Evolutionary conservation across 2,329 filamentous ascomycete genomes (phyloP), one percentile per base, ranked within the genome.

Genomic region (Thelonectria discophora): DNA sequence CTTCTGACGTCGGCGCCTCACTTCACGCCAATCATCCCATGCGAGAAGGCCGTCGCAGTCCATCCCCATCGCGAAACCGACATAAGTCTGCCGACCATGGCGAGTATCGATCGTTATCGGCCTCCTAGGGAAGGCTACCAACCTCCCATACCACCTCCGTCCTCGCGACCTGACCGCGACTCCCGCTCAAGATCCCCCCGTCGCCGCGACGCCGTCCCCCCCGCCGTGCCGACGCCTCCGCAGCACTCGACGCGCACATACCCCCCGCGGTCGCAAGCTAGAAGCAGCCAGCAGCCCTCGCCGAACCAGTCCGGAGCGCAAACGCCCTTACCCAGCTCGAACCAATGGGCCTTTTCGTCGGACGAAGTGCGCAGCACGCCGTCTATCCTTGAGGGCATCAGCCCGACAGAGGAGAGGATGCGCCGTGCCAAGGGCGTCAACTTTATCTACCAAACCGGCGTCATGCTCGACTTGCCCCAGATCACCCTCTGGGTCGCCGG

Each of bases 391-490:
- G 92, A 97, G 68, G 94, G 94, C 20, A 86, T 98, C 74, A 77
- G 87, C 9, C 84, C 88, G 3, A 86, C 88, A 30, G 89, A 95
- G 73, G 95, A 98, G 79, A 85, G 92, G 64, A 84, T 90, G 66
- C 84, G 91, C 60, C 88, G 95, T 58, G 90, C 91, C 63, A 98
- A 98, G 76, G 94, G 95, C 48, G 90, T 97, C 74, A 97, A 97
- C 76, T 99, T 99, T 79, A 97, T 99, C 72, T 90, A 93, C 65
- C 94, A 97, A 77, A 93, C 94, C 46, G 95, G 94, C 66, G 92
- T 97, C 68, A 88, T 97, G 81, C 86, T 98, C 54, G 94, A 97
- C 75, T 82, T 98, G 51, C 94, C 94, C 12, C 94, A 97, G 76
- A 88, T 95, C 58, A 98, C 95, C 0, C 83, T 99, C 43, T 94